phyloP scores from a whole-genome alignment of 2,329 filamentous ascomycete genomes.

The Ambrosiella cleistominuta region DNA sequence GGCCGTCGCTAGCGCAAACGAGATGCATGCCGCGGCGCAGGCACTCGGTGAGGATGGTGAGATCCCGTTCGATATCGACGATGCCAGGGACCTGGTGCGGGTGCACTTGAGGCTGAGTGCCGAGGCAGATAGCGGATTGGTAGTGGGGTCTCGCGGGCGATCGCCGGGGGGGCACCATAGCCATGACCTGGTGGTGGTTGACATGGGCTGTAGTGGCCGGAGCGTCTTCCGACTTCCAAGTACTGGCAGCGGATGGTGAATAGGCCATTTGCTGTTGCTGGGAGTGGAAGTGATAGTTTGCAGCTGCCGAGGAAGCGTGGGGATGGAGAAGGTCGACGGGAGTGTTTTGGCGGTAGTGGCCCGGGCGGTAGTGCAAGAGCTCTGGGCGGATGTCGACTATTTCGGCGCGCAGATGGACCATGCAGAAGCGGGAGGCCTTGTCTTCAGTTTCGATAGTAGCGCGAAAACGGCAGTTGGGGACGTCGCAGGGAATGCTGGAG shows the following conservation, averaged over 20 bases:
- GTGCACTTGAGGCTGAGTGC: neutral
- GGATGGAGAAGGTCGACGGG: neutral
- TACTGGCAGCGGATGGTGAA: too few relatives aligned
- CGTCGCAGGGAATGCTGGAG: neutral
- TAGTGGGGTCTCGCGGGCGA: neutral
- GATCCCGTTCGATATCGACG: slow-evolving; percentile 10
- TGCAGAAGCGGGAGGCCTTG: slow-evolving; percentile 2
- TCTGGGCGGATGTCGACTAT: slow-evolving; percentile 4
- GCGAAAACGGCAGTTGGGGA: slow-evolving; percentile 4
- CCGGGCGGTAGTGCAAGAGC: neutral
- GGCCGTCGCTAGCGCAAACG: neutral
- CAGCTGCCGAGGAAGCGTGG: neutral
- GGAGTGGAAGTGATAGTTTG: too few relatives aligned
- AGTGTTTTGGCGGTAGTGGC: neutral
- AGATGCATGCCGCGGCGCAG: slow-evolving; percentile 6
- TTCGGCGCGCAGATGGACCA: slow-evolving; percentile 7
- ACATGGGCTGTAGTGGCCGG: too few relatives aligned
- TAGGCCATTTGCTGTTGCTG: too few relatives aligned
- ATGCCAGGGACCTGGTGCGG: neutral
- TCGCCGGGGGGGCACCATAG: neutral
- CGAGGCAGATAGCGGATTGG: neutral
- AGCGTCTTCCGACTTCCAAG: too few relatives aligned
- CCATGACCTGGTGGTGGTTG: too few relatives aligned
- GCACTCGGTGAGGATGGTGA: slow-evolving; percentile 5
- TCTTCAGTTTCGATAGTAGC: slow-evolving; percentile 10